A percentile compares a stretch with the other conserved stretches of the same genome.
Evolutionary conservation across 495 filamentous ascomycete genomes (phyloP).

Genomic region (Hyaloscypha hepaticicola): DNA sequence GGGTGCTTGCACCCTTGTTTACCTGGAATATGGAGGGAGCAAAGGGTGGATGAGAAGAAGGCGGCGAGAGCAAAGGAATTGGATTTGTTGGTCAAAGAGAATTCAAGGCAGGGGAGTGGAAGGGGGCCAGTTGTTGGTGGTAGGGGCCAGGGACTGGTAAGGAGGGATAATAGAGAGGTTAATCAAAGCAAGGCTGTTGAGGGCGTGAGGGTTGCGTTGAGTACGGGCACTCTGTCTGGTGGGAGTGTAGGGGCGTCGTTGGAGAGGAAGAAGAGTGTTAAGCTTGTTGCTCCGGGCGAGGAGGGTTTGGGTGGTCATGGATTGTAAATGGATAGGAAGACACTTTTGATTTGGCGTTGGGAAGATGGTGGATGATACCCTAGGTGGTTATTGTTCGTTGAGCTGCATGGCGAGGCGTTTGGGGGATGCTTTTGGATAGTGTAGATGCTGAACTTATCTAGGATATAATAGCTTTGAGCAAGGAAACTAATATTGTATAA

Average conservation of each 20-base stretch:
- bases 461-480: no score
- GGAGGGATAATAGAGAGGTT: constrained; percentile 32
- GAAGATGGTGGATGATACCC: constrained; percentile 11
- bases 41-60: constrained; percentile 33
- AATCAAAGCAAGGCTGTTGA: constrained; percentile 54
- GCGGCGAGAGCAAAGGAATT: constrained; percentile 38
- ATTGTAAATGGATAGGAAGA: neutral
- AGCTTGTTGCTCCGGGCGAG: constrained; percentile 42
- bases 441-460: no score
- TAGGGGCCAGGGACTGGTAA: constrained; percentile 21
- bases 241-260: constrained; percentile 21
- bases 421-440: neutral
- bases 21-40: constrained; percentile 58
- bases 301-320: constrained; percentile 3
- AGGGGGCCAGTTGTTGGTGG: constrained; percentile 9
- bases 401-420: constrained; percentile 1
- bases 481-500: no score
- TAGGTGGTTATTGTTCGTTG: neutral
- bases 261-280: constrained; percentile 57
- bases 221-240: constrained; percentile 22
- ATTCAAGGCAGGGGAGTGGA: constrained; percentile 34
- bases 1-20: constrained; percentile 74
- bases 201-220: constrained; percentile 44
- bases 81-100: constrained; percentile 42
- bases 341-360: constrained; percentile 8